These are phyloP conservation scores for Tuber brumale DNA, from an alignment of 495 filamentous ascomycete genomes.

Conservation along the genomic window DNA sequence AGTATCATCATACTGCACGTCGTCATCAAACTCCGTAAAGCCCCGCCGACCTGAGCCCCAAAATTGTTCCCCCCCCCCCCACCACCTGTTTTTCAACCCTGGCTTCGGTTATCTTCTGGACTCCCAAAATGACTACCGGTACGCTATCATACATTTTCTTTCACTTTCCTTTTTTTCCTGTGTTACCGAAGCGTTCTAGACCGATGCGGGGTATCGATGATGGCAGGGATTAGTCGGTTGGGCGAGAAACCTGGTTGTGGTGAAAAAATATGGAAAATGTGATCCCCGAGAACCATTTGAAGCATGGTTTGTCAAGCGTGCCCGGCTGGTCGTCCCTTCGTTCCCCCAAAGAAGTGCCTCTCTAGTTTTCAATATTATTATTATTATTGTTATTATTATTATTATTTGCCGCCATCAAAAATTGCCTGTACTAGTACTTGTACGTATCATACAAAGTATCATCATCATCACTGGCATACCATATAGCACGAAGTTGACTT, in stretches of 20 bases:
- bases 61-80: background rate
- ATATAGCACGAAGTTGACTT: no score
- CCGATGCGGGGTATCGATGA: slow-evolving; percentile 4
- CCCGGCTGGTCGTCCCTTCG: background rate
- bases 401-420: background rate
- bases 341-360: background rate
- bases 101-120: background rate
- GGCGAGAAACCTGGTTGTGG: background rate
- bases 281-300: background rate
- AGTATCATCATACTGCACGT: background rate
- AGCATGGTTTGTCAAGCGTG: background rate
- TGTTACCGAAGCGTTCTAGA: slow-evolving; percentile 4
- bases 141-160: background rate
- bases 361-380: background rate
- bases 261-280: background rate
- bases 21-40: background rate
- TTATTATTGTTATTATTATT: no score
- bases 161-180: background rate
- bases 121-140: background rate
- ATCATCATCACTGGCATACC: no score
- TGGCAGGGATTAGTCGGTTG: background rate
- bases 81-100: background rate
- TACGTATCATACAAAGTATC: no score
- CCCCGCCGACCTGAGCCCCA: background rate
- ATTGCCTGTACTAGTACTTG: no score